Evolutionary conservation across 2,329 filamentous ascomycete genomes (phyloP), one percentile per base, ranked within the genome.

Genomic region (Ophiostoma ips): DNA sequence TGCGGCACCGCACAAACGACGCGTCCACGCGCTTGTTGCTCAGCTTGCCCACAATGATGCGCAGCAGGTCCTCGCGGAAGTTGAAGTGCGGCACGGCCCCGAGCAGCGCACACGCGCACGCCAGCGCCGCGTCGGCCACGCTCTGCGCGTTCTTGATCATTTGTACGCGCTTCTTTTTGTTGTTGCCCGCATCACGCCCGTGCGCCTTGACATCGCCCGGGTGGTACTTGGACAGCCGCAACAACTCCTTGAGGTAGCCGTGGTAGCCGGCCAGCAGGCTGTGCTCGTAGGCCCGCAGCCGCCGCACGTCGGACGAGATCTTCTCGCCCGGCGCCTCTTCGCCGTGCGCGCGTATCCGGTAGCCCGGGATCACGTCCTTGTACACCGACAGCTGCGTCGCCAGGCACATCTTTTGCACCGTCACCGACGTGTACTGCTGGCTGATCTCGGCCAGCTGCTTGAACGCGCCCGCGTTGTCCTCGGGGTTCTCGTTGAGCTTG

Each of bases 351-450:
- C 92, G 82, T 69, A 98, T 96, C 53, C 92, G 77, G 64, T 98
- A 98, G 19, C 92, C 92, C 0, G 92, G 92, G 52, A 98, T 96
- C 44, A 95, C 77, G 65, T 96, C 92, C 64, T 90, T 95, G 72
- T 90, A 98, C 12, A 96, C 80, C 0, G 89, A 78, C 63, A 92
- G 75, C 66, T 95, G 89, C 19, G 92, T 87, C 45, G 83, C 85
- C 55, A 98, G 70, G 7, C 85, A 82, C 53, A 98, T 73, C 66
- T 94, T 95, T 68, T 86, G 83, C 48, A 98, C 81, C 2, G 83
- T 81, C 13, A 76, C 65, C 55, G 89, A 80, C 13, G 72, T 71
- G 8, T 83, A 83, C 49, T 81, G 72, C 50, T 81, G 72, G 18
- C 83, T 82, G 57, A 94, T 77, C 59, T 84, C 77, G 31, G 81